Evolutionary conservation across 2,329 filamentous ascomycete species (phyloP).

Genomic region (Epichloe amarillans): DNA sequence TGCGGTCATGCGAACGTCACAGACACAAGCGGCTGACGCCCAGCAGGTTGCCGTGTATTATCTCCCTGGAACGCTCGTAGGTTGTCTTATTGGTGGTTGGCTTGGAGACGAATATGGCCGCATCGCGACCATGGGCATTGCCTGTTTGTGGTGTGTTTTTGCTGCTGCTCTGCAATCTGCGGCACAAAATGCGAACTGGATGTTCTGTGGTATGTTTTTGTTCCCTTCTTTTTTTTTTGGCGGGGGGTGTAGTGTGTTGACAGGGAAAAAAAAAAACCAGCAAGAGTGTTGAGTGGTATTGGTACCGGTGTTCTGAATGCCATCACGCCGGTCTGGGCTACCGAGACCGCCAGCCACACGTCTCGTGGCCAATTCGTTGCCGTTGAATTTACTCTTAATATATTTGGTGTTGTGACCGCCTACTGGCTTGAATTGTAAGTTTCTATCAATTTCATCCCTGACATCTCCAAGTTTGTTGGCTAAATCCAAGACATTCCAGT

Average conservation of each 20-base stretch:
- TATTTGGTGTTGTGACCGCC: conserved; percentile 48
- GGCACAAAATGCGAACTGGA: conserved; percentile 53
- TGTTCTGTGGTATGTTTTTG: conserved; percentile 42
- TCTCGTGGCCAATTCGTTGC: conserved; percentile 56
- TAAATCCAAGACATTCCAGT: conserved; percentile 6
- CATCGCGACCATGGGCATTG: conserved; percentile 44
- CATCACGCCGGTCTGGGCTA: conserved; percentile 34
- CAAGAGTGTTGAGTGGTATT: conserved; percentile 35
- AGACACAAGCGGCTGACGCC: background rate
- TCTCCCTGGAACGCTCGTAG: conserved; percentile 32
- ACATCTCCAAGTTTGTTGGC: background rate
- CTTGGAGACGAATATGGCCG: conserved; percentile 40
- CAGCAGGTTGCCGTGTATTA: conserved; percentile 32
- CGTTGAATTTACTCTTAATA: conserved; percentile 62
- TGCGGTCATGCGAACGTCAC: background rate
- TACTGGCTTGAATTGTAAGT: conserved; percentile 45
- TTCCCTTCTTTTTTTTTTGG: too few species aligned
- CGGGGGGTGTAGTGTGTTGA: background rate
- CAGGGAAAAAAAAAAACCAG: conserved; percentile 14
- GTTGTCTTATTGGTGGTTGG: conserved; percentile 35
- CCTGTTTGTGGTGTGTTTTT: conserved; percentile 41
- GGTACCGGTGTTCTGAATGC: conserved; percentile 38
- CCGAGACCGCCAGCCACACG: conserved; percentile 31
- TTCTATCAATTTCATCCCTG: background rate
- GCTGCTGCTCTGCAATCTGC: conserved; percentile 53